phyloP scores from a whole-genome alignment of 192 early-diverging fungal genomes.

The Podila verticillata region DNA sequence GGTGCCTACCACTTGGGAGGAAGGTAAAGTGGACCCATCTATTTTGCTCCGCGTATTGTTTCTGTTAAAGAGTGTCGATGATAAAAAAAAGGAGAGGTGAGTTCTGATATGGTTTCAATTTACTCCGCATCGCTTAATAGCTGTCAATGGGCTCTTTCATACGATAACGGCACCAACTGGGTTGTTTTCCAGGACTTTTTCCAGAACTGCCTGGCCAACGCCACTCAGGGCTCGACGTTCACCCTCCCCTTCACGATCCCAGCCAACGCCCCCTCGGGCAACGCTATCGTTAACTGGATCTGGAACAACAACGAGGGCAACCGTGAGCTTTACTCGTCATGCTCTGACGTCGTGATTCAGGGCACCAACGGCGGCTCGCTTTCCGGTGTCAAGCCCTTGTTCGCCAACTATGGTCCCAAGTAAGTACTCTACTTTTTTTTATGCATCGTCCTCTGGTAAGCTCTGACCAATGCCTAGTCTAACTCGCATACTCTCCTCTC shows the following conservation, averaged over 20 bases:
- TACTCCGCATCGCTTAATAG: background rate
- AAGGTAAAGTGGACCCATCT: constrained; percentile 11
- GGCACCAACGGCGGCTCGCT: constrained; percentile 45
- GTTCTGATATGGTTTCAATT: background rate
- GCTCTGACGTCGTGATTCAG: constrained; percentile 31
- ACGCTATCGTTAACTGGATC: constrained; percentile 36
- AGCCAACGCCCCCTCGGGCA: constrained; percentile 27
- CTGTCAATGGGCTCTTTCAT: constrained; percentile 44
- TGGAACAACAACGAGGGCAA: constrained; percentile 55
- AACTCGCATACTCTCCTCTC: background rate
- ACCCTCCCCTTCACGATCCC: constrained; percentile 37
- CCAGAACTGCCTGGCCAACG: constrained; percentile 20
- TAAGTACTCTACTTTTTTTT: background rate
- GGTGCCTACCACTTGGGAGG: constrained; percentile 42
- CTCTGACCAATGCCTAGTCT: background rate
- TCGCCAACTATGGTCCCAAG: constrained; percentile 50
- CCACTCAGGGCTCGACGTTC: constrained; percentile 17
- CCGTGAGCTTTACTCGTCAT: constrained; percentile 47
- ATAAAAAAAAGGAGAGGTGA: background rate
- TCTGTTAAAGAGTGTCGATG: background rate
- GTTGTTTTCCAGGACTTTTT: constrained; percentile 42
- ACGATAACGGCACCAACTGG: constrained; percentile 39
- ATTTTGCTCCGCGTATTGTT: background rate
- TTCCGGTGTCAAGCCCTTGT: constrained; percentile 35
- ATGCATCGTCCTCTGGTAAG: background rate